Evolutionary conservation across 2,329 filamentous ascomycete species (phyloP).

Genomic region (Neonectria punicea): DNA sequence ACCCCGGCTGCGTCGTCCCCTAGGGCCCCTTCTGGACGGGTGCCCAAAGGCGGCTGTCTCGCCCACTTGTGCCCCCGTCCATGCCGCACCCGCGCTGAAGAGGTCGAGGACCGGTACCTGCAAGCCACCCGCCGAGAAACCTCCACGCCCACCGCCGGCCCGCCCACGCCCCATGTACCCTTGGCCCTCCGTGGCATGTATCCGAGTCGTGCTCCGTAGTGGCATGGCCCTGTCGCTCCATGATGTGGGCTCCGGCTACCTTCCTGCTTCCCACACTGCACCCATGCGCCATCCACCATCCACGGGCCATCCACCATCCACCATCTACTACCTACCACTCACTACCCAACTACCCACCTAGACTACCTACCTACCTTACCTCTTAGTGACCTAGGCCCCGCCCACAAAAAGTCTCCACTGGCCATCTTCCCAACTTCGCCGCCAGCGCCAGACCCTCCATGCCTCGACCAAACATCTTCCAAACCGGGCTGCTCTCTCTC

Average conservation of each 20-base stretch:
- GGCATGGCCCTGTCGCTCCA: not conserved
- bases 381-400: constrained; percentile 22
- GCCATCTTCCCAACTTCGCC: constrained; percentile 24
- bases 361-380: not conserved
- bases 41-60: constrained; percentile 23
- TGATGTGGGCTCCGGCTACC: constrained; percentile 1
- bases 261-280: not conserved
- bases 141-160: constrained; percentile 2
- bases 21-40: constrained; percentile 1
- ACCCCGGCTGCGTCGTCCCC: constrained; percentile 8
- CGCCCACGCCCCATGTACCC: constrained; percentile 11
- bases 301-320: not conserved
- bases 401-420: constrained; percentile 25
- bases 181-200: constrained; percentile 3
- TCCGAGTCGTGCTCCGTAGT: not conserved
- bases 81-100: constrained; percentile 20
- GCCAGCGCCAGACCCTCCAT: constrained; percentile 25
- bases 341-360: not conserved
- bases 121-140: constrained; percentile 12
- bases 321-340: no score
- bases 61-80: constrained; percentile 11
- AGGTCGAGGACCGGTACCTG: constrained; percentile 9
- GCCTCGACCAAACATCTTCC: constrained; percentile 25
- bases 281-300: not conserved
- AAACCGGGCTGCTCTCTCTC: constrained; percentile 17